phyloP scores from a whole-genome alignment of 176 grass and related monocot species.

The Paspalum vaginatum region DNA sequence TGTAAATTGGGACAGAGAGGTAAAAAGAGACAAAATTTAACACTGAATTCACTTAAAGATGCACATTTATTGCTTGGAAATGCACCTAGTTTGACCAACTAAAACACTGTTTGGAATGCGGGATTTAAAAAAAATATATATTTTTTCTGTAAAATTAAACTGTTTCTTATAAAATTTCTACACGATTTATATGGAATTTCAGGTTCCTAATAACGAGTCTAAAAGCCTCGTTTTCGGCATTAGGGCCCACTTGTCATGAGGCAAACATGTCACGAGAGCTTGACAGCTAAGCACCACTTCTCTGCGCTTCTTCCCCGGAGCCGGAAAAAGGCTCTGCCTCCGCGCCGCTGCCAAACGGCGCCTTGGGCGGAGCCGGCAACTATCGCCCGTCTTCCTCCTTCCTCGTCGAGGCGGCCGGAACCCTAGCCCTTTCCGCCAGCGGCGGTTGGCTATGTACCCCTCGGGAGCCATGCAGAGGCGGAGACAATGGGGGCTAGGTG shows the following conservation, averaged over 20 bases:
- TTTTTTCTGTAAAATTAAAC: too few species aligned
- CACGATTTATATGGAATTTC: too few species aligned
- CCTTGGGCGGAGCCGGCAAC: not conserved
- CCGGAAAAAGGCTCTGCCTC: not conserved
- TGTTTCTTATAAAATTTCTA: too few species aligned
- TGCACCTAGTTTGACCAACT: too few species aligned
- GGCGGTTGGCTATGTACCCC: conserved; percentile 47
- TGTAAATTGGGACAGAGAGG: too few species aligned
- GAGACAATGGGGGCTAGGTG: too few species aligned
- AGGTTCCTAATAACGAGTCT: too few species aligned
- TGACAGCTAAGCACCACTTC: not conserved
- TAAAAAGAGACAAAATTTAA: too few species aligned
- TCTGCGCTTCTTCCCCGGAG: not conserved
- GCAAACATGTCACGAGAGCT: not conserved
- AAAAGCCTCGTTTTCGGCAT: not conserved
- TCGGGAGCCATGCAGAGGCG: conserved; percentile 33
- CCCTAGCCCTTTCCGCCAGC: conserved; percentile 36
- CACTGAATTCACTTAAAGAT: too few species aligned
- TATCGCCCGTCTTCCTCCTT: not conserved
- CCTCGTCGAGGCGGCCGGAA: conserved; percentile 42
- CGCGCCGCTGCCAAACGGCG: conserved; percentile 14
- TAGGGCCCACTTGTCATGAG: conserved; percentile 20
- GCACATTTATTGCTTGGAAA: too few species aligned
- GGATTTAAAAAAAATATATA: too few species aligned
- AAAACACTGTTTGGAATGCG: too few species aligned